These are phyloP conservation scores for Diaporthe sp. DNA, from an alignment of 2,329 filamentous ascomycete species.

Conservation along the genomic window DNA sequence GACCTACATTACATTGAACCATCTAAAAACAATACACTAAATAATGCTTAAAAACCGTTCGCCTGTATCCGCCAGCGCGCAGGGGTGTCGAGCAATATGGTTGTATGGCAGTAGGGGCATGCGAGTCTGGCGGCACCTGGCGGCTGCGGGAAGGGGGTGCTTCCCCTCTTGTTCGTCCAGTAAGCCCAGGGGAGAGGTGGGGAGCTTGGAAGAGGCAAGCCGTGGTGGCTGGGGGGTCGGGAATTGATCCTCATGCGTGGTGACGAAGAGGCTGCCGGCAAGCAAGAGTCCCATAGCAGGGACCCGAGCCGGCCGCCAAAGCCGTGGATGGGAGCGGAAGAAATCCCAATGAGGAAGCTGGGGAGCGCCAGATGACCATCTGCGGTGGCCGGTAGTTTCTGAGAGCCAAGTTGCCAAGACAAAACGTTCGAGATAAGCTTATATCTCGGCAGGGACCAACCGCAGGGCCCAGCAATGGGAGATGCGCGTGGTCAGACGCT, in stretches of 20 bases:
- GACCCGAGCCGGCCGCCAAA: not conserved
- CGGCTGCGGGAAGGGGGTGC: not conserved
- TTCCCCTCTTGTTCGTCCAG: constrained; percentile 21
- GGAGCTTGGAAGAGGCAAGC: not conserved
- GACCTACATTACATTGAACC: not conserved
- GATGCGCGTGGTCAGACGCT: not conserved
- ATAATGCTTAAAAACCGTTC: not conserved
- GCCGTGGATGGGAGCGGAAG: not conserved
- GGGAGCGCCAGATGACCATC: constrained; percentile 5
- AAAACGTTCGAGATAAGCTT: constrained; percentile 25
- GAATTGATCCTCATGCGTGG: not conserved
- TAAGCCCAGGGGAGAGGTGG: not conserved
- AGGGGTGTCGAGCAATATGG: not conserved
- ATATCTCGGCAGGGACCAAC: constrained; percentile 21
- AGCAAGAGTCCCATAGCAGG: not conserved
- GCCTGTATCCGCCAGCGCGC: not conserved
- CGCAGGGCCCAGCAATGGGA: not conserved
- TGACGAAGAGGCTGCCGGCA: constrained; percentile 9
- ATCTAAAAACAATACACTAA: not conserved
- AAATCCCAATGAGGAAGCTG: constrained; percentile 23
- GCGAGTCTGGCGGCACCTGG: not conserved
- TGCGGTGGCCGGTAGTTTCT: not conserved
- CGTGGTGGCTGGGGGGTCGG: not conserved
- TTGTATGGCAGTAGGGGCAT: not conserved
- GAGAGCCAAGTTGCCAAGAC: not conserved